Conservation (phyloP, 2,329 filamentous ascomycete species). For the Aspergillus persii region DNA sequence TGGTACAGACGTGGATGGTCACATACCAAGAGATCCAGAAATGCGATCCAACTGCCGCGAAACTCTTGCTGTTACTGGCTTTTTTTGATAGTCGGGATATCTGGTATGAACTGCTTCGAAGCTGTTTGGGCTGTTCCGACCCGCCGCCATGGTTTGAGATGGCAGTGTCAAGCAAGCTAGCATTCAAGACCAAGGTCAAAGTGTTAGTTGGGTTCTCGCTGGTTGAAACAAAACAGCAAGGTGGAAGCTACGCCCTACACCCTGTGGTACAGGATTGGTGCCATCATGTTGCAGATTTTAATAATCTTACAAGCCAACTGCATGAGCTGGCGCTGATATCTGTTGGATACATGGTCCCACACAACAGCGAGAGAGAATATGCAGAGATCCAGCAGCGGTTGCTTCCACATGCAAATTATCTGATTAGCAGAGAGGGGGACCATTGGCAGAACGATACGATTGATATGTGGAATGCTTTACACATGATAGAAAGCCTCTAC, state of each 20-base stretch:
- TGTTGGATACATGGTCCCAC: slow-evolving; percentile 14
- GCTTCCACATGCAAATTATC: slow-evolving; percentile 20
- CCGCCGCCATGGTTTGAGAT: slow-evolving; percentile 20
- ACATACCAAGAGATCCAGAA: slow-evolving; percentile 38
- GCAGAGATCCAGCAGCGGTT: slow-evolving; percentile 16
- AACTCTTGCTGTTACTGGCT: slow-evolving; percentile 43
- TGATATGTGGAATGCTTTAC: slow-evolving; percentile 8
- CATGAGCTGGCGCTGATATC: slow-evolving; percentile 15
- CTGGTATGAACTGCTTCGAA: slow-evolving; percentile 45
- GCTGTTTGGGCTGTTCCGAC: slow-evolving; percentile 4
- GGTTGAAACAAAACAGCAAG: slow-evolving; percentile 23
- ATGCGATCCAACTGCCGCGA: slow-evolving; percentile 28
- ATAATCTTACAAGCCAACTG: slow-evolving; percentile 4
- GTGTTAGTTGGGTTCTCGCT: slow-evolving; percentile 27
- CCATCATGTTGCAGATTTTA: background rate
- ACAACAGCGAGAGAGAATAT: slow-evolving; percentile 6
- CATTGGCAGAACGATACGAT: background rate
- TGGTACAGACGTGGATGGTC: slow-evolving; percentile 37
- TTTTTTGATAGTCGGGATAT: slow-evolving; percentile 46
- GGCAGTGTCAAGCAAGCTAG: slow-evolving; percentile 15
- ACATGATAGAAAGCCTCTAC: slow-evolving; percentile 18
- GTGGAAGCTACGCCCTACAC: slow-evolving; percentile 26
- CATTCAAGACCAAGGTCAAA: slow-evolving; percentile 19
- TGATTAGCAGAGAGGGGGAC: too few relatives aligned
- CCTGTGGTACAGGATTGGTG: slow-evolving; percentile 29